Evolutionary conservation across 352 stramenopile genomes (phyloP).

Genomic region (Pythium angustatum): DNA sequence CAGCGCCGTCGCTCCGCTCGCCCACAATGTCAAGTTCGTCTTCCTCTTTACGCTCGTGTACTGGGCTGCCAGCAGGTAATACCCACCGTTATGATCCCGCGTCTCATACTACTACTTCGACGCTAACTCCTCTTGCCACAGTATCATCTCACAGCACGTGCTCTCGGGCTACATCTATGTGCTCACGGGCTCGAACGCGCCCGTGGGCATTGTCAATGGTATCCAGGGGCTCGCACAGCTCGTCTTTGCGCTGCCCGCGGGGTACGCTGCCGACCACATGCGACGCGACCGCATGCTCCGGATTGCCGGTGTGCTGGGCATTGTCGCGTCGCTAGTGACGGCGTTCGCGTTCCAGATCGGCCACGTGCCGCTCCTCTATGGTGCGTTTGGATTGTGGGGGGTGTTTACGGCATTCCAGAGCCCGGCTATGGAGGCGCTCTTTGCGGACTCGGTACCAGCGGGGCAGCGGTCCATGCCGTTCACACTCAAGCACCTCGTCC

Average conservation of each 20-base stretch:
- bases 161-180: conserved; percentile 61
- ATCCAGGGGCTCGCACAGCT: conserved; percentile 60
- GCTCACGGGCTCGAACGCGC: conserved; percentile 50
- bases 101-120: neutral
- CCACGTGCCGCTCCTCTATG: conserved; percentile 52
- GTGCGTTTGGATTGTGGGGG: conserved; percentile 76
- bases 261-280: conserved; percentile 52
- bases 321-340: conserved; percentile 42
- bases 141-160: conserved; percentile 60
- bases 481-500: conserved; percentile 69
- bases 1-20: conserved; percentile 24
- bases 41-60: conserved; percentile 73
- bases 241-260: conserved; percentile 51
- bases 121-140: conserved; percentile 13
- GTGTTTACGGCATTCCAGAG: conserved; percentile 75
- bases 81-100: neutral
- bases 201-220: conserved; percentile 43
- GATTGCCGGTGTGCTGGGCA: conserved; percentile 39
- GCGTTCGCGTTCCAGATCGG: conserved; percentile 47
- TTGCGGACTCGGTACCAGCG: conserved; percentile 78
- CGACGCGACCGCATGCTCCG: conserved; percentile 57
- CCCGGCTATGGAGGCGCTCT: conserved; percentile 77
- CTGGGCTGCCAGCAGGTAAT: conserved; percentile 59
- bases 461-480: conserved; percentile 75
- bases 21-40: conserved; percentile 73